phyloP scores from a whole-genome alignment of 352 stramenopile species.

The Aphanomyces stellatus region DNA sequence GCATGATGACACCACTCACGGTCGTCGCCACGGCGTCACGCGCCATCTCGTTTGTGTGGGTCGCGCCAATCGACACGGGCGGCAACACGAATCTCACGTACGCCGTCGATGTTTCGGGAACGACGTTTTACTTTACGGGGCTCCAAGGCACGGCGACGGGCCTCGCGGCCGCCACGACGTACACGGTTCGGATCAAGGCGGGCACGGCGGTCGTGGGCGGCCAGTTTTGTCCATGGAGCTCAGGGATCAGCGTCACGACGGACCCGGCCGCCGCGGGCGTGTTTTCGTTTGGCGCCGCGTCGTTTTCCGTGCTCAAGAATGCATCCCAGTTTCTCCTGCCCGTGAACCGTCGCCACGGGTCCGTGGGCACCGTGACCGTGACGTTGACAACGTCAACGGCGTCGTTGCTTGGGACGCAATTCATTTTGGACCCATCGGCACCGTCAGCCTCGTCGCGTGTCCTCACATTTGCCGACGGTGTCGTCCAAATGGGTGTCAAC shows the following conservation, averaged over 20 bases:
- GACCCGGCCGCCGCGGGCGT: conserved; percentile 41
- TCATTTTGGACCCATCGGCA: conserved; percentile 22
- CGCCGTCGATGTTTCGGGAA: conserved; percentile 24
- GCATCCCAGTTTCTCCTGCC: conserved; percentile 25
- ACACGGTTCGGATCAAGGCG: conserved; percentile 31
- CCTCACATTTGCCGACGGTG: conserved; percentile 30
- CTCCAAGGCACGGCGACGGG: conserved; percentile 10
- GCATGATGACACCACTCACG: background rate
- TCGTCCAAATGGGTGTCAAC: conserved; percentile 23
- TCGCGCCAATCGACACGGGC: conserved; percentile 33
- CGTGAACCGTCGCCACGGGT: conserved; percentile 34
- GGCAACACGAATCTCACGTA: conserved; percentile 30
- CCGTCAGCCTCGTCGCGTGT: conserved; percentile 17
- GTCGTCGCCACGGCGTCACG: background rate
- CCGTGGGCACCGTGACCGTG: conserved; percentile 36
- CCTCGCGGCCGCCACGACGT: conserved; percentile 32
- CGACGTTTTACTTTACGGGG: conserved; percentile 2
- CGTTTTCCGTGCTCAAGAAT: conserved; percentile 33
- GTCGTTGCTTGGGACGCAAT: conserved; percentile 33
- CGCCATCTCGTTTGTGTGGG: conserved; percentile 30
- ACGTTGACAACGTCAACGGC: background rate
- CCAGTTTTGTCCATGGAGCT: conserved; percentile 32
- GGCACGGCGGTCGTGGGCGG: conserved; percentile 22
- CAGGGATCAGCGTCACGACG: conserved; percentile 23
- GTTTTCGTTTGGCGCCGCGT: conserved; percentile 32